A percentile compares a stretch with the other conserved stretches of the same genome.
Conservation (phyloP, 257 asterid species). For the Solanum sparsipilum region DNA sequence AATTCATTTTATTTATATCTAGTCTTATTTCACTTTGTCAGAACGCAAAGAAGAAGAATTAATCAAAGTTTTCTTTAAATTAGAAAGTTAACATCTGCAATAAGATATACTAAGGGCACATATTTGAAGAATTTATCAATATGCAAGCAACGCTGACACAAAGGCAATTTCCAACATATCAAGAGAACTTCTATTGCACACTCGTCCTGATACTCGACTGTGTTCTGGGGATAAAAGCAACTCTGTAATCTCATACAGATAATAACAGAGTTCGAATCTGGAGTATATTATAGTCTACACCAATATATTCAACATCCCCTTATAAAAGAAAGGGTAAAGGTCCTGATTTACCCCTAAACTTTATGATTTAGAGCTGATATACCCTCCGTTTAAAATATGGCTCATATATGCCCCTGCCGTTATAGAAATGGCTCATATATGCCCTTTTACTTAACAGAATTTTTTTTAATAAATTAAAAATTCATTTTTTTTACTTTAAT, state of each 20-base stretch:
- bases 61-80: background rate
- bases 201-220: background rate
- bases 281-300: background rate
- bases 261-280: background rate
- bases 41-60: background rate
- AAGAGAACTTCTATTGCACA: background rate
- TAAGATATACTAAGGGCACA: background rate
- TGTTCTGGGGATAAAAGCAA: background rate
- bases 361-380: no score
- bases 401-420: no score
- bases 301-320: background rate
- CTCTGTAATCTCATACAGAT: background rate
- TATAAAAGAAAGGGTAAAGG: background rate
- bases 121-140: background rate
- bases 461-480: no score
- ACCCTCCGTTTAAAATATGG: no score
- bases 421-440: no score
- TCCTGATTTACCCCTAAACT: no score
- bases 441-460: no score
- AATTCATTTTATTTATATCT: background rate
- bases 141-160: background rate
- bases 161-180: background rate
- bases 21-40: background rate
- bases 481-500: no score
- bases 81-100: background rate